Percentiles rank a stretch among this genome's conserved stretches.
These are phyloP conservation scores for Corynascus novoguineensis DNA, from an alignment of 495 filamentous ascomycete genomes.

Conservation along the genomic window DNA sequence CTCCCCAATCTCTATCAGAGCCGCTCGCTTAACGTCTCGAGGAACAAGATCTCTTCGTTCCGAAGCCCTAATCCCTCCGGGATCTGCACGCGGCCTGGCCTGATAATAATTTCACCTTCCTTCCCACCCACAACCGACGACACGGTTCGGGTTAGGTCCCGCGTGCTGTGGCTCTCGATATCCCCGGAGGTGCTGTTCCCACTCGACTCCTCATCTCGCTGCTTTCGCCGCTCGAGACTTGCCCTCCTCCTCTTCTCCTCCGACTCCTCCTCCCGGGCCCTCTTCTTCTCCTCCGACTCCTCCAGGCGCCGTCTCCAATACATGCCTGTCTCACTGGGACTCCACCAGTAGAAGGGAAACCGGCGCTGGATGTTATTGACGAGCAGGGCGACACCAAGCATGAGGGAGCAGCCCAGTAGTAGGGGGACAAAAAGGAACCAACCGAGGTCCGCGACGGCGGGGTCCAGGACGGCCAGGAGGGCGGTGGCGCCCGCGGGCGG, in stretches of 20 bases:
- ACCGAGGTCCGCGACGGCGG: constrained; percentile 52
- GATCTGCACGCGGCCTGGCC: constrained; percentile 10
- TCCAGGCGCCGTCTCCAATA: constrained; percentile 17
- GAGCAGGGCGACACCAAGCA: constrained; percentile 60
- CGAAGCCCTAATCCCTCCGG: constrained; percentile 19
- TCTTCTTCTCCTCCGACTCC: no score
- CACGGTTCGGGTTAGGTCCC: not conserved
- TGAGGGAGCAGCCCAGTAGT: constrained; percentile 57
- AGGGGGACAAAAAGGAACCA: constrained; percentile 71
- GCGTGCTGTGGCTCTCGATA: not conserved
- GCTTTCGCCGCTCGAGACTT: not conserved
- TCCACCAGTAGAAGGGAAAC: constrained; percentile 80
- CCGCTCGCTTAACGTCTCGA: constrained; percentile 19
- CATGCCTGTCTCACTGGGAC: constrained; percentile 40
- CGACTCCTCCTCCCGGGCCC: not conserved
- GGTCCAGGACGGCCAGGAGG: constrained; percentile 64
- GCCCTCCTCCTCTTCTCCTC: constrained; percentile 11
- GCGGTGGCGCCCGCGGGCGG: constrained; percentile 88
- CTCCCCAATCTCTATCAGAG: not conserved
- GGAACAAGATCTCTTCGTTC: constrained; percentile 19
- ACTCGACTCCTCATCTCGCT: constrained; percentile 4
- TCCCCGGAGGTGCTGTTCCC: not conserved
- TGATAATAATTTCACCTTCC: constrained; percentile 13
- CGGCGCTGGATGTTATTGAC: constrained; percentile 72
- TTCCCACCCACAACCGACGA: not conserved